A percentile compares a stretch with the other conserved stretches of the same genome.
Conservation (phyloP, 257 asterid genomes). For the Ligustrum vulgare region DNA sequence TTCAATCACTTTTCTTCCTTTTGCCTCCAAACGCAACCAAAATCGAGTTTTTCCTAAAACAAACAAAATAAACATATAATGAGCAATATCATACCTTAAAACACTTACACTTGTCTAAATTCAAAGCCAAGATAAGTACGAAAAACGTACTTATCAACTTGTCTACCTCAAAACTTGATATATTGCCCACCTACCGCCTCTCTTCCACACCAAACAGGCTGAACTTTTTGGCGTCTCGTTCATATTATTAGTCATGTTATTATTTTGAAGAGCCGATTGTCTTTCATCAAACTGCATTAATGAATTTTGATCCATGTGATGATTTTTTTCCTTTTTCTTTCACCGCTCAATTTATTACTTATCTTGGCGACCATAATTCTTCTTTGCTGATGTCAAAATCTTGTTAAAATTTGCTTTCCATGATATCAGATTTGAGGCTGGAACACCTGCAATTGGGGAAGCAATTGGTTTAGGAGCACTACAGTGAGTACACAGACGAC, state of each 20-base stretch:
- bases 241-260: neutral
- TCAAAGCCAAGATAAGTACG: too few relatives aligned
- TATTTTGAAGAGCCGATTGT: neutral
- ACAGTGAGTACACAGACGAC: too few relatives aligned
- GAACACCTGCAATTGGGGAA: conserved; percentile 96
- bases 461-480: conserved; percentile 95
- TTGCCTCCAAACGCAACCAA: too few relatives aligned
- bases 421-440: conserved; percentile 83
- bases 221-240: conserved; percentile 6
- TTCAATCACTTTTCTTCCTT: too few relatives aligned
- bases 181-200: neutral
- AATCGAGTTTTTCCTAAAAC: too few relatives aligned
- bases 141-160: too few relatives aligned
- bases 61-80: too few relatives aligned
- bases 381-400: conserved; percentile 13
- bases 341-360: conserved; percentile 2
- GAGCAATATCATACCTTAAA: too few relatives aligned
- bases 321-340: neutral
- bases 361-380: neutral
- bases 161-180: neutral
- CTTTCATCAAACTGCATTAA: neutral
- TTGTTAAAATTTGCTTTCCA: conserved; percentile 12
- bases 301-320: neutral
- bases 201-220: neutral
- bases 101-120: too few relatives aligned